Evolutionary conservation across 2,329 filamentous ascomycete genomes (phyloP).

Genomic region (Epichloe coenophiala): DNA sequence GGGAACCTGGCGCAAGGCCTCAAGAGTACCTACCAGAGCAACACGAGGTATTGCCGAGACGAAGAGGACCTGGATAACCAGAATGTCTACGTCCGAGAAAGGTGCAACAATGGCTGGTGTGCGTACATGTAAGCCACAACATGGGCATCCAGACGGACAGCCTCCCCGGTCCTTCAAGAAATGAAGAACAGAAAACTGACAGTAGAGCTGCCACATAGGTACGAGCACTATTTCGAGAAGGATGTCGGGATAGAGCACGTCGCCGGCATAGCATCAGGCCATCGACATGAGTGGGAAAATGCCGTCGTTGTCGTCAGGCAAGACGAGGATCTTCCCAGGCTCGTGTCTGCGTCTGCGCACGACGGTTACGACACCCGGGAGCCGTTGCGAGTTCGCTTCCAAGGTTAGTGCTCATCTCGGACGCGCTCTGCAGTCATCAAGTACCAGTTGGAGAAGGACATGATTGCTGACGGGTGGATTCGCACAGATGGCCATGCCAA

Average conservation of each 20-base stretch:
- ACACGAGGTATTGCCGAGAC: constrained; percentile 8
- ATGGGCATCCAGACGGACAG: no score
- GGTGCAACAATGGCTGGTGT: constrained; percentile 15
- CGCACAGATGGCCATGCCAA: constrained; percentile 11
- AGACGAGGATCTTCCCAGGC: neutral
- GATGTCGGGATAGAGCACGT: constrained; percentile 7
- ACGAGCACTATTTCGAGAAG: constrained; percentile 13
- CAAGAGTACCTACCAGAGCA: neutral
- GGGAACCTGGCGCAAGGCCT: constrained; percentile 18
- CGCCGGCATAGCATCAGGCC: constrained; percentile 5
- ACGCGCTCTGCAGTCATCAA: no score
- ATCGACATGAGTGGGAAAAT: constrained; percentile 15
- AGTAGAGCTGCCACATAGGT: neutral
- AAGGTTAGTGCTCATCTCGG: neutral
- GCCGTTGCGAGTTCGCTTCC: constrained; percentile 1
- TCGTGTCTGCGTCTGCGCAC: constrained; percentile 18
- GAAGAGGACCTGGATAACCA: constrained; percentile 9
- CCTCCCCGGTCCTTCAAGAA: no score
- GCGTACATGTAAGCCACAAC: constrained; percentile 11
- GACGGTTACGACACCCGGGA: constrained; percentile 14
- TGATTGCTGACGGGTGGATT: constrained; percentile 1
- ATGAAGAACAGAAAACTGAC: no score
- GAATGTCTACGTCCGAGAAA: constrained; percentile 12
- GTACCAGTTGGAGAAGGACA: no score
- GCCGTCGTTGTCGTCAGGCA: constrained; percentile 10